Evolutionary conservation across 140 eudicot genomes (phyloP).

Genomic region (Oenanthe javanica): DNA sequence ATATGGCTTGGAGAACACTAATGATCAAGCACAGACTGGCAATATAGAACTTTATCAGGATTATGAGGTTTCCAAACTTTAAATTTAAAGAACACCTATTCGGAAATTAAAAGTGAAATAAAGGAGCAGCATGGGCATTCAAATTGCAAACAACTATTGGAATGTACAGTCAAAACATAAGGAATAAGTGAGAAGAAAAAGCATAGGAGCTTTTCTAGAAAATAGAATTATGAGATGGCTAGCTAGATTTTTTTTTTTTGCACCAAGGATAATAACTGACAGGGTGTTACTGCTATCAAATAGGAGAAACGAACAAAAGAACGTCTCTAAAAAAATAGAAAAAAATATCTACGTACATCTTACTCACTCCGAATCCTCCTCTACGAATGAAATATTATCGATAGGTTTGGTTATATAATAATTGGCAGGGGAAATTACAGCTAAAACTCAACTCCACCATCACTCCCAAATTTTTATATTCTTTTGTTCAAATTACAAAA

Average conservation of each 20-base stretch:
- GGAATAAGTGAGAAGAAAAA: neutral
- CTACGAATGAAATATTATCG: neutral
- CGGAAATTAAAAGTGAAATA: neutral
- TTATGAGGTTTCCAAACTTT: neutral
- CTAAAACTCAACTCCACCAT: slow-evolving; percentile 28
- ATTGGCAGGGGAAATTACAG: slow-evolving; percentile 26
- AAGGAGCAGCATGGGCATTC: neutral
- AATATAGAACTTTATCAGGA: neutral
- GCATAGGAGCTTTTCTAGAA: neutral
- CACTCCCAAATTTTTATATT: slow-evolving; percentile 26
- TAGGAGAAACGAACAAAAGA: neutral
- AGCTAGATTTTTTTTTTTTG: neutral
- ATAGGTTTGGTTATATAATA: slow-evolving; percentile 12
- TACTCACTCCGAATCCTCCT: neutral
- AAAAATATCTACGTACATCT: slow-evolving; percentile 9
- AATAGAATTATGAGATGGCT: neutral
- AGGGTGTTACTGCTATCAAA: neutral
- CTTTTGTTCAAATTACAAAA: slow-evolving; percentile 35
- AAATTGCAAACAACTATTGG: neutral
- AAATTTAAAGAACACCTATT: neutral
- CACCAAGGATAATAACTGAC: neutral
- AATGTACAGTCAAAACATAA: neutral
- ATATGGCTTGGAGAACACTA: neutral
- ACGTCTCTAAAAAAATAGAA: neutral
- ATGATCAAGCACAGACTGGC: neutral